phyloP scores from a whole-genome alignment of 371 early-diverging fungal species.

The Mortierella sp. region DNA sequence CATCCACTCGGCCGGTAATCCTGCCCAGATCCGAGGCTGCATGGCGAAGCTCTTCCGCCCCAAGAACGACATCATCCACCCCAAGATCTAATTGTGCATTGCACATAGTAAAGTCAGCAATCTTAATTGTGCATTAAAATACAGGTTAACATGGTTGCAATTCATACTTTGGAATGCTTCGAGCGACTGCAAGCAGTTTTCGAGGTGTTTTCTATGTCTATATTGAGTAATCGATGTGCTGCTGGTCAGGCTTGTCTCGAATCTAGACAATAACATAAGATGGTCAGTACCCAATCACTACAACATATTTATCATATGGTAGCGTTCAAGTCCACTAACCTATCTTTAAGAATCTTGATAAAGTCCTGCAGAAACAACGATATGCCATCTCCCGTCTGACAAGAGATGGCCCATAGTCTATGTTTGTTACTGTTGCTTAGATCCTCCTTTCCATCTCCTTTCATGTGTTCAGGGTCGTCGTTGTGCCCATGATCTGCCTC shows the following conservation, averaged over 20 bases:
- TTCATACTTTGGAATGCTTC: slow-evolving; percentile 66
- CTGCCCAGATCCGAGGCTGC: slow-evolving; percentile 79
- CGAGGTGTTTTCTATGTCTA: slow-evolving; percentile 79
- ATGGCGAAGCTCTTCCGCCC: slow-evolving; percentile 83
- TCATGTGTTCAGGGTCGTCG: neutral
- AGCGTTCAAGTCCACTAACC: slow-evolving; percentile 35
- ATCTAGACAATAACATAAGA: slow-evolving; percentile 52
- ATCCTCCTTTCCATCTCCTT: neutral
- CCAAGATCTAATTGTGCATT: slow-evolving; percentile 34
- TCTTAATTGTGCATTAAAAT: neutral
- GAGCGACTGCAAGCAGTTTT: slow-evolving; percentile 68
- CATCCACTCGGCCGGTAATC: slow-evolving; percentile 82
- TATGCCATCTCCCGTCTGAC: slow-evolving; percentile 72
- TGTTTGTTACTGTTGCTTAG: neutral
- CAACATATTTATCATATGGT: neutral
- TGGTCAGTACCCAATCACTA: neutral
- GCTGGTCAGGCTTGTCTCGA: slow-evolving; percentile 61
- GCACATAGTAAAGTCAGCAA: neutral
- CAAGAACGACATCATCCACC: slow-evolving; percentile 71
- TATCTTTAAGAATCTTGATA: slow-evolving; percentile 64
- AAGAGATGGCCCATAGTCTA: slow-evolving; percentile 70
- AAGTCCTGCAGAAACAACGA: slow-evolving; percentile 66
- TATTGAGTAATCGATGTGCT: slow-evolving; percentile 76
- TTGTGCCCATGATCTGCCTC: neutral
- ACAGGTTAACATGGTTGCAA: neutral